Base-by-base conservation (phyloP, 2,329 filamentous ascomycete genomes). In the Cercospora janseana region DNA sequence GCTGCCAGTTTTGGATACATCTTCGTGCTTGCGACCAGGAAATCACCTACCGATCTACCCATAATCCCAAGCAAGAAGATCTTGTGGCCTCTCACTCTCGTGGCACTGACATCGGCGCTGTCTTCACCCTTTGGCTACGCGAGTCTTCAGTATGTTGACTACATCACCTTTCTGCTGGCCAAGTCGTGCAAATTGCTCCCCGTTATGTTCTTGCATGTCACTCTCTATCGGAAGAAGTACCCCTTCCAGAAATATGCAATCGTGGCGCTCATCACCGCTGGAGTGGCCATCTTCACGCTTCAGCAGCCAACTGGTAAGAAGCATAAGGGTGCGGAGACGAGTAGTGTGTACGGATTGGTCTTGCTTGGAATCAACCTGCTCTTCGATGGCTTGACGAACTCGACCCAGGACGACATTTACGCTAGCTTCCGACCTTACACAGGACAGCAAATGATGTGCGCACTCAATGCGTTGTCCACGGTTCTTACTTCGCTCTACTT, bases 391-490 rank as follows among this genome's bases (percentile, higher is more conserved):
- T 78, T 98, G 46, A 97, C 92, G 52, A 98, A 98, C 71, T 90
- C 86, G 46, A 95, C 92, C 2, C 93, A 98, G 76, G 93, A 98
- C 70, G 85, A 95, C 70, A 89, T 98, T 69, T 96, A 97, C 69
- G 70, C 74, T 20, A 66, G 71, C 1, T 95, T 90, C 72, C 82
- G 82, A 58, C 83, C 85, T 10, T 96, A 93, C 68, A 82, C 83
- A 2, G 93, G 93, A 7, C 90, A 92, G 52, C 93, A 98, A 79
- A 98, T 98, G 93, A 98, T 98, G 93, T 94, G 91, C 68, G 91
- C 92, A 29, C 89, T 96, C 71, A 98, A 97, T 68, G 75, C 95
- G 49, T 86, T 97, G 70, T 86, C 82, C 61, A 92, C 90, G 3
- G 66, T 83, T 38, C 76, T 97, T 49, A 97, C 91, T 3, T 77